Base-by-base conservation (phyloP, 2,329 filamentous ascomycete species). In the Trichothecium sympodiale region DNA sequence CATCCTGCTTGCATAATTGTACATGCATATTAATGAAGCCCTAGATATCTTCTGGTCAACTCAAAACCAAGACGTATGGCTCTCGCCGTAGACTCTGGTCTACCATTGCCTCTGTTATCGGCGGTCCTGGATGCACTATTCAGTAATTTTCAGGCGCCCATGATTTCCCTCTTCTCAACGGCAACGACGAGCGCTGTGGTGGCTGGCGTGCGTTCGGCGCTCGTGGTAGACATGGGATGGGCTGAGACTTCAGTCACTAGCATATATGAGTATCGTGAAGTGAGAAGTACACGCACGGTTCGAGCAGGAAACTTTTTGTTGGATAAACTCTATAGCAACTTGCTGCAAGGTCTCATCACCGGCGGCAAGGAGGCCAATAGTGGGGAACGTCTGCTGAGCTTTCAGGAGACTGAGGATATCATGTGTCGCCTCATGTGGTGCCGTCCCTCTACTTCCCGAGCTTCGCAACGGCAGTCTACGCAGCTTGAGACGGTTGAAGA, bases 151-250 rank as follows among this genome's bases (percentile, higher is more conserved):
- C 83, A 88, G 45, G 73, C 82, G 13, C 83, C 88, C 0, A 80
- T 75, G 16, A 72, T 96, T 43, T 88, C 85, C 3, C 67, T 98
- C 29, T 64, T 95, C 50, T 85, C 87, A 1, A 73, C 76, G 1
- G 76, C 89, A 1, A 71, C 86, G 15, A 80, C 91, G 57, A 68
- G 77, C 2, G 67, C 81, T 6, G 73, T 88, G 3, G 82, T 81
- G 7, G 87, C 88, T 5, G 91, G 91, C 1, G 64, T 94, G 29
- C 77, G 91, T 12, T 85, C 84, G n/a, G 86, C 81, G 1, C 57
- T 98, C 29, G 76, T 96, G 1, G 68, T 98, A 27, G 87, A 98
- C 51, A 70, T 98, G 41, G 91, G 89, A 30, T 98, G 91, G 91
- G 71, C 78, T 29, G 91, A 96, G 57, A 94, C 88, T 0, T 72